A percentile compares a stretch with the other conserved stretches of the same genome.
Conservation (phyloP, 345 rosid species). For the Brassica juncea region DNA sequence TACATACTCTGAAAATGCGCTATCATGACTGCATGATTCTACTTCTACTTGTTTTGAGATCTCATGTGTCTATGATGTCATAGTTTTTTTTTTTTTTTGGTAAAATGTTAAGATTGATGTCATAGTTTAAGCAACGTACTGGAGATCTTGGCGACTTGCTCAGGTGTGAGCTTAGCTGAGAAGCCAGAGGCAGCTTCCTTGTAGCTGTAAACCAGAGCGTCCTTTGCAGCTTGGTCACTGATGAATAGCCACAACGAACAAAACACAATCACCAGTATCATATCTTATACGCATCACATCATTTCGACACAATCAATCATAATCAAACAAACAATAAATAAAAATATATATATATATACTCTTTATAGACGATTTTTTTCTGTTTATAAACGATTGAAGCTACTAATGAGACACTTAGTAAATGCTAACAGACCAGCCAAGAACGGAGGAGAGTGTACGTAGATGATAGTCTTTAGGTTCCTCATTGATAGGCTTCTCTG, state of each 20-base stretch:
- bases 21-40: neutral
- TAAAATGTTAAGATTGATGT: too few species aligned
- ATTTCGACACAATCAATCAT: neutral
- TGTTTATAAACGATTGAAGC: too few species aligned
- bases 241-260: neutral
- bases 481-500: constrained; percentile 62
- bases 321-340: neutral
- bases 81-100: too few species aligned
- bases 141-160: constrained; percentile 66
- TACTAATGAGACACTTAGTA: neutral
- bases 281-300: neutral
- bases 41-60: neutral
- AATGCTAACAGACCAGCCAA: constrained; percentile 57
- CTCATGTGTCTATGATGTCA: neutral
- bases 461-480: constrained; percentile 68
- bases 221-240: constrained; percentile 82
- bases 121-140: constrained; percentile 45
- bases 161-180: constrained; percentile 71
- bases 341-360: neutral
- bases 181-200: constrained; percentile 85
- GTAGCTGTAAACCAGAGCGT: constrained; percentile 72
- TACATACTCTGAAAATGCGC: neutral
- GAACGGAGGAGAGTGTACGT: constrained; percentile 72
- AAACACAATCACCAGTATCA: neutral
- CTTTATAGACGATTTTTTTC: neutral